Evolutionary conservation across 2,329 filamentous ascomycete genomes (phyloP), one percentile per base, ranked within the genome.

Genomic region (Hymenoscyphus repandus): DNA sequence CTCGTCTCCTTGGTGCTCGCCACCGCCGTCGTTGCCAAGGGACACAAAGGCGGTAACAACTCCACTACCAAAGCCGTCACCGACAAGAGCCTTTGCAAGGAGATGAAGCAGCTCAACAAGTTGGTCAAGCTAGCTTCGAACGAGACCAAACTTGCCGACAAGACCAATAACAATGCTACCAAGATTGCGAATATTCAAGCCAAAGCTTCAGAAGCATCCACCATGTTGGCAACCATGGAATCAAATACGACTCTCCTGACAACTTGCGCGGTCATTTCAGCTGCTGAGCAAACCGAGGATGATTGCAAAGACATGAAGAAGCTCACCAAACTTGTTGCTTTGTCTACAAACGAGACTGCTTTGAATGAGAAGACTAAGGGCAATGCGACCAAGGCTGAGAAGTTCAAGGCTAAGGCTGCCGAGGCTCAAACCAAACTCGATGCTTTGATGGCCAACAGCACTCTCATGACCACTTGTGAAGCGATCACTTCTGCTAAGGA

Each of bases 161-260:
- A 64, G 41, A 64, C 66, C 42, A 54, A 68, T 18, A 64, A 64
- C 58, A 68, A 73, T 53, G 62, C 68, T 30, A 70, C 70, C 41
- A 63, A 64, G 52, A 63, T 66, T 5, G 65, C 62, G 10, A 60
- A 60, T 22, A 63, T 72, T 59, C 65, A 72, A 62, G 62, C 66
- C 50, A 68, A 70, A 59, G 68, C 68, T 2, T 58, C 66, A 15
- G 50, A 60, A 3, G 62, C 59, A 4, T 58, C 63, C 2, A 57
- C 63, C 20, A 58, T 59, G 52, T 65, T 71, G 45, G 52, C 58
- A 18, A 56, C 62, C 5, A 57, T 72, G 48, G 47, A 64, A 48
- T 51, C 59, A 53, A 72, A 73, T 60, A 45, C 64, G 9, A 72
- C 70, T 6, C 60, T 72, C 20, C 60, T 68, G 53, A 44, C 60